Percentiles rank a stretch among this genome's conserved stretches.
phyloP scores from a whole-genome alignment of 176 grass and related monocot species.

The Cenchrus americanus region DNA sequence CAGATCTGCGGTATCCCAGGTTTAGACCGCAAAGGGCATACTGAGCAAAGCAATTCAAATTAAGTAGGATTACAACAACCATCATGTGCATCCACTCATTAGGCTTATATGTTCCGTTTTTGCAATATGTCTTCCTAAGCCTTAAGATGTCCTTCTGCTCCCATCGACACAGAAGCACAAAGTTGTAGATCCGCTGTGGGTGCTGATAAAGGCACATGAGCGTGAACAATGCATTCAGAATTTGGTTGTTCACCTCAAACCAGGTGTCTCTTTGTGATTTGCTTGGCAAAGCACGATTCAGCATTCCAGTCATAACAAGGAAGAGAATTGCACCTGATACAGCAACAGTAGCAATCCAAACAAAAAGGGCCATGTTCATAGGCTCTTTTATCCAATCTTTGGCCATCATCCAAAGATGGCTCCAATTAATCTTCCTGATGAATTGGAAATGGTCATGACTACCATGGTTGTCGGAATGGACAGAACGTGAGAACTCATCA shows the following conservation, averaged over 20 bases:
- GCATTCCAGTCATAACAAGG: slow-evolving; percentile 82
- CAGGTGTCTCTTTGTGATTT: slow-evolving; percentile 73
- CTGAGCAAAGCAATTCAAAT: slow-evolving; percentile 85
- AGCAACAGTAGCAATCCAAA: slow-evolving; percentile 77
- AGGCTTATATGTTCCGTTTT: slow-evolving; percentile 82
- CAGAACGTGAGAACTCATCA: slow-evolving; percentile 83
- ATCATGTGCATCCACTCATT: slow-evolving; percentile 93
- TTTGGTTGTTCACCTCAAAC: slow-evolving; percentile 98
- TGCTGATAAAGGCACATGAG: slow-evolving; percentile 97
- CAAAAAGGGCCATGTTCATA: slow-evolving; percentile 77
- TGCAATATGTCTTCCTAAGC: slow-evolving; percentile 88
- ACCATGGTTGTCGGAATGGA: slow-evolving; percentile 58
- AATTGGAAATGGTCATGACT: slow-evolving; percentile 55
- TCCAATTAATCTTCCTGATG: slow-evolving; percentile 76
- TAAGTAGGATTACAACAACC: slow-evolving; percentile 74
- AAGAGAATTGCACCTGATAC: slow-evolving; percentile 84
- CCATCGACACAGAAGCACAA: slow-evolving; percentile 81
- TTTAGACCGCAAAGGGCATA: slow-evolving; percentile 85
- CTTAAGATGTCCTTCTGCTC: slow-evolving; percentile 57
- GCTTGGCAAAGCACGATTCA: slow-evolving; percentile 69
- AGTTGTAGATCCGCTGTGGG: slow-evolving; percentile 68
- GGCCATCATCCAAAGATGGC: slow-evolving; percentile 52
- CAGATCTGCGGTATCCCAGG: slow-evolving; percentile 69
- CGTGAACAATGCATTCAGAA: slow-evolving; percentile 92
- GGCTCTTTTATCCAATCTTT: slow-evolving; percentile 83